Evolutionary conservation across 257 asterid species (phyloP).

Genomic region (Scutellaria minor): DNA sequence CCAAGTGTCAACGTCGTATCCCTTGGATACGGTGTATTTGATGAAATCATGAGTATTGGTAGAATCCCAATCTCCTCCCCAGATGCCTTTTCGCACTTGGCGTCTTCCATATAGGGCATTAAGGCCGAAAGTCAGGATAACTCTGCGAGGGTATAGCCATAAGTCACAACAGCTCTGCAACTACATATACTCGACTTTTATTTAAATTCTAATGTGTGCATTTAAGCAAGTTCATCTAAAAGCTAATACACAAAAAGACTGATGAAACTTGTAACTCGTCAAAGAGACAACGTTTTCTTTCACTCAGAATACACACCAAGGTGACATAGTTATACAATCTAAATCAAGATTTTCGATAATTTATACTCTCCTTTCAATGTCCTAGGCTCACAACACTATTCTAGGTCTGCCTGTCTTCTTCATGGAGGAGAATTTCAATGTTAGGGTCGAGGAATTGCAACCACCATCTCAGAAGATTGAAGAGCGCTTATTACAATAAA

Average conservation of each 20-base stretch:
- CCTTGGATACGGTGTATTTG: slow-evolving; percentile 69
- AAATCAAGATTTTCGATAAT: too few species aligned
- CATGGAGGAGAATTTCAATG: not conserved
- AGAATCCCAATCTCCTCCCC: slow-evolving; percentile 88
- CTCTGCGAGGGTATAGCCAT: slow-evolving; percentile 50
- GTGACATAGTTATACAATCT: too few species aligned
- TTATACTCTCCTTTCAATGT: too few species aligned
- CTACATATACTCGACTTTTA: not conserved
- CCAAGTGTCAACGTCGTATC: slow-evolving; percentile 82
- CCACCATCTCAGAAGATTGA: not conserved
- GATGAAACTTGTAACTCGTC: not conserved
- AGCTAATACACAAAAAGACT: not conserved
- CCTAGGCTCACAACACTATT: too few species aligned
- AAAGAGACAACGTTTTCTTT: not conserved
- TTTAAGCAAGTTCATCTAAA: too few species aligned
- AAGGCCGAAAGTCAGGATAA: slow-evolving; percentile 78
- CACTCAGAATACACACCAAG: not conserved
- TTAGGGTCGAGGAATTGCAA: not conserved
- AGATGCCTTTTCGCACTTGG: slow-evolving; percentile 45
- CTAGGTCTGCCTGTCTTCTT: not conserved
- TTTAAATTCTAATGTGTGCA: not conserved
- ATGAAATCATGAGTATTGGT: slow-evolving; percentile 76
- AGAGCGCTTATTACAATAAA: too few species aligned
- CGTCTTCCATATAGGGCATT: slow-evolving; percentile 90
- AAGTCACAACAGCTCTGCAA: slow-evolving; percentile 18